These are phyloP conservation scores for Fusarium irregulare DNA, from an alignment of 2,329 filamentous ascomycete genomes.

Conservation along the genomic window DNA sequence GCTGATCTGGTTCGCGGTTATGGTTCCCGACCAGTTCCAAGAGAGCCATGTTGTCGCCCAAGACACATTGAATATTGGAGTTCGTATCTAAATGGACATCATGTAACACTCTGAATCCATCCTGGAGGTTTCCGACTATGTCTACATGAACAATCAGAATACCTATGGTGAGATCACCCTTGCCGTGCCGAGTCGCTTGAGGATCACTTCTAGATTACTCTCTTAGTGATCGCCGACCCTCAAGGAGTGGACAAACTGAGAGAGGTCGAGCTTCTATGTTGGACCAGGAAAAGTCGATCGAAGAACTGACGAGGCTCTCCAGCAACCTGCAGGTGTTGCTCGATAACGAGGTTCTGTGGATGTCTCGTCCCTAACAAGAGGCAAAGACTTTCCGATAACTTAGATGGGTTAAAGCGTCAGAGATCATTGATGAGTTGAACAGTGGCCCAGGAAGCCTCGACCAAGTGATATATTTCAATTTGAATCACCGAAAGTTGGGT, in stretches of 20 bases:
- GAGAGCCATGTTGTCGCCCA: neutral
- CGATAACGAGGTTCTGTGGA: neutral
- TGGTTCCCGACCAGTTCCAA: neutral
- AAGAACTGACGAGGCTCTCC: neutral
- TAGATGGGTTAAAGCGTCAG: neutral
- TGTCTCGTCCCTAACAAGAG: neutral
- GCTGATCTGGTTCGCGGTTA: neutral
- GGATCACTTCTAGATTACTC: neutral
- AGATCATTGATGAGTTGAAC: slow-evolving; percentile 39
- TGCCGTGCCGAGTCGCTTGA: neutral
- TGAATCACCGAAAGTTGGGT: slow-evolving; percentile 55
- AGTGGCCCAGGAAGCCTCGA: neutral
- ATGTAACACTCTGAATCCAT: neutral
- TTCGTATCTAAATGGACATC: neutral
- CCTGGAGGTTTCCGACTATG: neutral
- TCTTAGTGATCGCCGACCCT: neutral
- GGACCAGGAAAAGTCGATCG: neutral
- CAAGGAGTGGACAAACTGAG: neutral
- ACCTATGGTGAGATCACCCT: neutral
- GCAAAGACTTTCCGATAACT: neutral
- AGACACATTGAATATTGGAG: neutral
- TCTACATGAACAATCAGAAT: neutral
- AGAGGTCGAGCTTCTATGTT: neutral
- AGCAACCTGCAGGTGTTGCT: neutral
- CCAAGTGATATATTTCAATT: slow-evolving; percentile 49